Evolutionary conservation across 2,329 filamentous ascomycete species (phyloP).

Genomic region (Neobulgaria alba): DNA sequence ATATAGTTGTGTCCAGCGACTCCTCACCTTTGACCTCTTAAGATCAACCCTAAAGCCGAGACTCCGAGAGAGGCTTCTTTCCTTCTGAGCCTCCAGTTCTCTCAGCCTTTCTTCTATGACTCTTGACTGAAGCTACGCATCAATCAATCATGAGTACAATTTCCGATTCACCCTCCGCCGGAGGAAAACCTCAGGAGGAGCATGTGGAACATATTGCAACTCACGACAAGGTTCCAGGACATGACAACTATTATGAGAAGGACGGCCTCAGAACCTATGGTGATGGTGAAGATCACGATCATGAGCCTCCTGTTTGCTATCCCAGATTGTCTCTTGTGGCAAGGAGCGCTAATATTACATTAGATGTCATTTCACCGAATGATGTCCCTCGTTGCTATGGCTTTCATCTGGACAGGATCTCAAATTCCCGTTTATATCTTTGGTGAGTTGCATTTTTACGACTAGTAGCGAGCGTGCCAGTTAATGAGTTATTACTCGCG

Average conservation of each 20-base stretch:
- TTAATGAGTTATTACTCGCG: too few relatives aligned
- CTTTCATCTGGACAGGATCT: conserved; percentile 51
- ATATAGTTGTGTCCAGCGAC: too few relatives aligned
- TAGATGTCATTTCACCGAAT: conserved; percentile 39
- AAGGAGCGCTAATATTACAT: not conserved
- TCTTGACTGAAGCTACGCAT: too few relatives aligned
- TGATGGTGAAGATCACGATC: conserved; percentile 39
- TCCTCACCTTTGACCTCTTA: too few relatives aligned
- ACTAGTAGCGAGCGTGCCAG: too few relatives aligned
- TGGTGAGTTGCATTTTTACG: conserved; percentile 23
- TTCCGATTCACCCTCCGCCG: not conserved
- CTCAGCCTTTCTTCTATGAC: too few relatives aligned
- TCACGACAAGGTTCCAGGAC: conserved; percentile 9
- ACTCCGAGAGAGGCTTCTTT: too few relatives aligned
- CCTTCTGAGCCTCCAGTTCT: too few relatives aligned
- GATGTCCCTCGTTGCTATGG: conserved; percentile 49
- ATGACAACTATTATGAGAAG: conserved; percentile 20
- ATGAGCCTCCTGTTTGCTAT: conserved; percentile 35
- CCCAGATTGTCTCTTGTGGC: not conserved
- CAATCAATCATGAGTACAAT: not conserved
- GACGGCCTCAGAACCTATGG: conserved; percentile 35
- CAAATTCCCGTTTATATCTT: conserved; percentile 50
- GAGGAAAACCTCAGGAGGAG: not conserved
- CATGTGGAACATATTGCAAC: not conserved
- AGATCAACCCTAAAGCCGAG: too few relatives aligned